A percentile compares a stretch with the other conserved stretches of the same genome.
Conservation (phyloP, 208 protist genomes). For the Leishmania lainsoni region DNA sequence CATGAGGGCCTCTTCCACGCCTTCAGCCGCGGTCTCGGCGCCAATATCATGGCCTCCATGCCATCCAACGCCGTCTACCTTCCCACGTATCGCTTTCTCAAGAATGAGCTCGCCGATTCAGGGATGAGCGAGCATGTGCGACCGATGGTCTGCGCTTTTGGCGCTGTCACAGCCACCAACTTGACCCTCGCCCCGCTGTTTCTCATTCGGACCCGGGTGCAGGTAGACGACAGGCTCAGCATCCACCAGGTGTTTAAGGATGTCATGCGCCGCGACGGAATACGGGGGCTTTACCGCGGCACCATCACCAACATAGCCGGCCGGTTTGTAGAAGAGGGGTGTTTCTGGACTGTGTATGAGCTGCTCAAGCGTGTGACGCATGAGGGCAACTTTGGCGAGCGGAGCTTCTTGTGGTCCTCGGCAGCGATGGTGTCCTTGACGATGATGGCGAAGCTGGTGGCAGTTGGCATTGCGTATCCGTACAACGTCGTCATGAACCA, state of each 20-base stretch:
- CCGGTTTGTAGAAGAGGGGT: slow-evolving; percentile 85
- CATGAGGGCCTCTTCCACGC: slow-evolving; percentile 66
- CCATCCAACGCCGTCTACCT: slow-evolving; percentile 91
- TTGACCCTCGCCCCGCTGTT: slow-evolving; percentile 79
- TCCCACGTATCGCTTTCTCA: slow-evolving; percentile 77
- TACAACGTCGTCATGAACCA: slow-evolving; percentile 94
- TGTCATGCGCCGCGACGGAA: slow-evolving; percentile 72
- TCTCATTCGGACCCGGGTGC: slow-evolving; percentile 86
- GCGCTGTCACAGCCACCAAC: slow-evolving; percentile 81
- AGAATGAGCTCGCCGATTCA: slow-evolving; percentile 47
- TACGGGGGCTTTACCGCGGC: slow-evolving; percentile 85
- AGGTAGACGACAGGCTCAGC: slow-evolving; percentile 77
- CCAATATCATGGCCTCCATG: slow-evolving; percentile 90
- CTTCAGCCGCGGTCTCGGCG: slow-evolving; percentile 76
- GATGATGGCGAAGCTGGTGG: slow-evolving; percentile 78
- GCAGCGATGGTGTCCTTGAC: slow-evolving; percentile 82
- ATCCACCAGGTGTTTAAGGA: slow-evolving; percentile 73
- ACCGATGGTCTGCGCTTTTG: slow-evolving; percentile 66
- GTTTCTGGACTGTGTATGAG: slow-evolving; percentile 91
- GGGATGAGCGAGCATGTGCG: slow-evolving; percentile 58
- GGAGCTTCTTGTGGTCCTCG: slow-evolving; percentile 59
- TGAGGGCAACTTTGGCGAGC: slow-evolving; percentile 53
- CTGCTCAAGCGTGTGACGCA: slow-evolving; percentile 80
- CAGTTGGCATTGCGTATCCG: slow-evolving; percentile 77
- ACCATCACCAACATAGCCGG: slow-evolving; percentile 82